These are phyloP conservation scores for Mycena sp. DNA, from an alignment of 1,284 basidiomycete genomes.

Conservation along the genomic window DNA sequence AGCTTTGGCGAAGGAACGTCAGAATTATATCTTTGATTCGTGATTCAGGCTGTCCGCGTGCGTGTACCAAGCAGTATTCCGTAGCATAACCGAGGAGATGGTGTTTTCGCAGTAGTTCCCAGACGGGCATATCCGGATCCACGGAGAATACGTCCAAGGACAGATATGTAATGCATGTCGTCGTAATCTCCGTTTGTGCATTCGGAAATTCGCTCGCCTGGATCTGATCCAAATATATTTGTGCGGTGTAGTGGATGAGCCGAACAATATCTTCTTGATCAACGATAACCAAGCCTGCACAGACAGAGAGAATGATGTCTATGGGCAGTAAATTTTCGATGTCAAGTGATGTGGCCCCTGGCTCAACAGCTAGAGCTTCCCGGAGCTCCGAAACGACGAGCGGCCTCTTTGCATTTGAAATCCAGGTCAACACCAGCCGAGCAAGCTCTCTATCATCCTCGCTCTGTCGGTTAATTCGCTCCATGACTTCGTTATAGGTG, in stretches of 20 bases:
- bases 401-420: too few relatives aligned
- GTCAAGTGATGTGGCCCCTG: not conserved
- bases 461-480: too few relatives aligned
- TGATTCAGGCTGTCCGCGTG: not conserved
- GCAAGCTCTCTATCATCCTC: too few relatives aligned
- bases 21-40: not conserved
- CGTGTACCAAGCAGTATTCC: not conserved
- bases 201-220: not conserved
- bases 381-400: not conserved
- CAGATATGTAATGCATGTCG: conserved; percentile 18
- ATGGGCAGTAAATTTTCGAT: not conserved
- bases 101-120: not conserved
- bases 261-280: not conserved
- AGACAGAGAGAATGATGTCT: not conserved
- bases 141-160: not conserved
- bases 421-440: too few relatives aligned
- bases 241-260: conserved; percentile 2
- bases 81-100: conserved; percentile 1
- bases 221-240: conserved; percentile 5
- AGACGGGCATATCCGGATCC: not conserved
- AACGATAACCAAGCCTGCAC: not conserved
- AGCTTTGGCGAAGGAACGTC: not conserved
- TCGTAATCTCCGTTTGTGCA: not conserved
- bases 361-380: not conserved
- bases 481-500: too few relatives aligned